Evolutionary conservation across 768 basidiomycete genomes (phyloP).

Genomic region (Mycena epipterygia): DNA sequence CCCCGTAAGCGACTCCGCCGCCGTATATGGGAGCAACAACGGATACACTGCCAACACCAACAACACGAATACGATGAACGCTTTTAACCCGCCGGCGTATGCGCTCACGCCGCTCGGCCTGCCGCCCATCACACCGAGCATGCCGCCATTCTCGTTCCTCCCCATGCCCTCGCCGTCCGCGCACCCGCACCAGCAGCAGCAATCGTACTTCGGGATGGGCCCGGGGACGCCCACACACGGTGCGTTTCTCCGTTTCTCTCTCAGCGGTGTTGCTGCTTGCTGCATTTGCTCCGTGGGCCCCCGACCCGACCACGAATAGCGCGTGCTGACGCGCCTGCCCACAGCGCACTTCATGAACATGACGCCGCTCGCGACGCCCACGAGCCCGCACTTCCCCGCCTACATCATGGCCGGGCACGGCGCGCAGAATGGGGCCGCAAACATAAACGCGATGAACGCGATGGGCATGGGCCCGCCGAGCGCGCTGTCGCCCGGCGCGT

Average conservation of each 20-base stretch:
- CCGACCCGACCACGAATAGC: no score
- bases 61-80: conserved; percentile 52
- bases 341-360: conserved; percentile 36
- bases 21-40: conserved; percentile 35
- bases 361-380: conserved; percentile 37
- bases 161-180: conserved; percentile 45
- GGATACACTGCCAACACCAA: conserved; percentile 36
- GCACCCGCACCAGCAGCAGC: conserved; percentile 23
- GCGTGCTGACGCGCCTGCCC: no score
- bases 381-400: conserved; percentile 33
- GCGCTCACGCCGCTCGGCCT: conserved; percentile 82
- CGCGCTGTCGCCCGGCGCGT: conserved; percentile 80
- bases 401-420: conserved; percentile 19
- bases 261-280: background rate
- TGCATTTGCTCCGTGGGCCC: background rate
- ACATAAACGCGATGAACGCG: background rate
- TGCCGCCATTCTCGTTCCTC: conserved; percentile 94
- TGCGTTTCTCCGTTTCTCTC: background rate
- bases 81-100: conserved; percentile 48
- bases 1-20: conserved; percentile 31
- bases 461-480: conserved; percentile 27
- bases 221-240: conserved; percentile 34
- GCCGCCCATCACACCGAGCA: conserved; percentile 96
- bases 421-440: background rate
- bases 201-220: conserved; percentile 32